A percentile compares a stretch with the other conserved stretches of the same genome.
Evolutionary conservation across 306 rosid species (phyloP).

Genomic region (Clitoria ternatea): DNA sequence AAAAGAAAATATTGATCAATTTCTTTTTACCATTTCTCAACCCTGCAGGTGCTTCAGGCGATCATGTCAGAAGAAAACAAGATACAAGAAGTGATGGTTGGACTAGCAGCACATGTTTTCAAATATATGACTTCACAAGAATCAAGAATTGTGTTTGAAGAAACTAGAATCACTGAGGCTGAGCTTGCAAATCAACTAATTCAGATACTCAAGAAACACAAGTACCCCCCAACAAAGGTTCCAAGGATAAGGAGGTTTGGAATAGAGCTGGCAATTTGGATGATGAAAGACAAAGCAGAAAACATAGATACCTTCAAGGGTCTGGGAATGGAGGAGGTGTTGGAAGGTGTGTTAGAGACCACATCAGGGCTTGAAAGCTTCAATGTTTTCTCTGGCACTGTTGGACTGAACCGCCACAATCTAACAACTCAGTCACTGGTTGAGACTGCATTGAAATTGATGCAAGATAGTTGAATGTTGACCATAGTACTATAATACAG

Average conservation of each 20-base stretch:
- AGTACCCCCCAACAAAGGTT: slow-evolving; percentile 47
- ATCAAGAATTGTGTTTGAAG: slow-evolving; percentile 45
- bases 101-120: slow-evolving; percentile 61
- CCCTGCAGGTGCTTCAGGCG: slow-evolving; percentile 46
- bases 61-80: slow-evolving; percentile 61
- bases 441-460: slow-evolving; percentile 52
- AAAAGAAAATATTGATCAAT: not conserved
- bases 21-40: not conserved
- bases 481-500: not conserved
- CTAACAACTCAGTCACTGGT: slow-evolving; percentile 58
- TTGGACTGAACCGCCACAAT: slow-evolving; percentile 67
- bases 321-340: slow-evolving; percentile 49
- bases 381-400: slow-evolving; percentile 72
- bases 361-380: slow-evolving; percentile 89
- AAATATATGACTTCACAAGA: slow-evolving; percentile 52
- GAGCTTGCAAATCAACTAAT: slow-evolving; percentile 47
- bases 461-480: slow-evolving; percentile 27
- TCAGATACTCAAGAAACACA: slow-evolving; percentile 49
- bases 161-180: slow-evolving; percentile 51
- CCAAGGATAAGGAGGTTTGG: slow-evolving; percentile 75
- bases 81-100: slow-evolving; percentile 84
- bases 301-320: slow-evolving; percentile 42
- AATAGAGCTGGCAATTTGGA: slow-evolving; percentile 74
- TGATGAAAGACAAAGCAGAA: slow-evolving; percentile 61
- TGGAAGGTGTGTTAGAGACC: slow-evolving; percentile 69